Evolutionary conservation across 106 monocot species (phyloP), one percentile per base, ranked within the genome.

Genomic region (Dactylorhiza incarnata): DNA sequence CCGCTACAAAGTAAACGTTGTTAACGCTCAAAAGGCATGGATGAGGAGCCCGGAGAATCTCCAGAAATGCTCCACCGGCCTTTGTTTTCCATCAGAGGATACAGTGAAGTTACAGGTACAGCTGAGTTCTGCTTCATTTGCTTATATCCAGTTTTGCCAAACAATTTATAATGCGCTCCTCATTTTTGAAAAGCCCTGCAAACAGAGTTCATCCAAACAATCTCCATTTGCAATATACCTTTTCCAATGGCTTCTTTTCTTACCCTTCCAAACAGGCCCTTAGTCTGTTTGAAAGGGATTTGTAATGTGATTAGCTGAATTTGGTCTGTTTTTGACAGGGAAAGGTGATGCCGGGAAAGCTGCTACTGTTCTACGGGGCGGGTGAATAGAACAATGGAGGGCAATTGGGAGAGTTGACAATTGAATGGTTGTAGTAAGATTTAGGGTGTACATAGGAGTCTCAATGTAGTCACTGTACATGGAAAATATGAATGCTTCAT

Each of bases 21-120:
- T 86, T 52, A 83, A 91, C 52, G 84, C 84, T 9, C 85, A 93
- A 49, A 87, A 85, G 72, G 79, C 82, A 45, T 97, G 96, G 96
- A 91, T 91, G 89, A 87, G 94, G 75, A 80, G 76, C 23, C 93
- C 93, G 48, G 96, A 97, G 81, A 78, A 72, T 55, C 81, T 97
- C 58, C 71, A 83, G 62, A 85, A 86, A 56, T 97, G 93, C 72
- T 97, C 93, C 15, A 91, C 93, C 0, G 96, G 96, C 2, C 89
- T 97, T 55, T 76, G 76, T 79, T 86, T 97, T 71, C 65, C 83
- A 20, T 58, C 56, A 26, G 81, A 82, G 0, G 25, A 46, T 20
- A 54, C 50, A 16, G 82, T 82, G 26, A 80, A 80, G 37, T 55
- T 77, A 45, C 84, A 89, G 89, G 91, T 93, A 72, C 46, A 68